Evolutionary conservation across 1,139 yeast genomes (phyloP).

Genomic region (Pichia kudriavzevii): DNA sequence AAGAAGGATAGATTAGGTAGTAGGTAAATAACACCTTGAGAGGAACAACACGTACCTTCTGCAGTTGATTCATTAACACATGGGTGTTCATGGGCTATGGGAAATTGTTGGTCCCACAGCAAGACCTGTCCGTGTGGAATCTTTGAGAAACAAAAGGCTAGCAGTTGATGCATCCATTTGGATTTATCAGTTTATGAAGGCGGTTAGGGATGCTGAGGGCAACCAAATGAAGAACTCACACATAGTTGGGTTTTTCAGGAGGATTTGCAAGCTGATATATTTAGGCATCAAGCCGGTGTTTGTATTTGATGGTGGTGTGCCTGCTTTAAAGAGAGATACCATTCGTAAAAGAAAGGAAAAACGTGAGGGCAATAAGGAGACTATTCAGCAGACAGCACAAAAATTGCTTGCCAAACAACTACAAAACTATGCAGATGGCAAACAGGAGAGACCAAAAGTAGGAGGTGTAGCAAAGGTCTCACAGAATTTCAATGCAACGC

Average conservation of each 20-base stretch:
- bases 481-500: slow-evolving; percentile 4
- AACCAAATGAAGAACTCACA: slow-evolving; percentile 74
- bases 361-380: slow-evolving; percentile 67
- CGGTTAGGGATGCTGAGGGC: slow-evolving; percentile 84
- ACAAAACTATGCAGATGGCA: slow-evolving; percentile 46
- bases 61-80: no score
- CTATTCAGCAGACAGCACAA: slow-evolving; percentile 70
- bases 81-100: slow-evolving; percentile 99
- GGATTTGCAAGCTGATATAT: slow-evolving; percentile 84
- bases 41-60: no score
- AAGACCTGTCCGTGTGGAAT: slow-evolving; percentile 81
- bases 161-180: slow-evolving; percentile 99
- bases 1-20: not conserved
- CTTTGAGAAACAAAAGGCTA: slow-evolving; percentile 62
- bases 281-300: slow-evolving; percentile 90
- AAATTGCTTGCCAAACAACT: slow-evolving; percentile 73
- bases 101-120: slow-evolving; percentile 86
- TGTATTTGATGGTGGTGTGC: slow-evolving; percentile 98
- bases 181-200: slow-evolving; percentile 95
- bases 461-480: no score
- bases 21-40: not conserved
- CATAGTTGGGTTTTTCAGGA: slow-evolving; percentile 85
- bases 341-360: slow-evolving; percentile 62
- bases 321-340: slow-evolving; percentile 71
- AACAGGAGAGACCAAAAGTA: slow-evolving; percentile 1